Base-by-base conservation (phyloP, 768 basidiomycete species). In the Psilocybe tampanensis region DNA sequence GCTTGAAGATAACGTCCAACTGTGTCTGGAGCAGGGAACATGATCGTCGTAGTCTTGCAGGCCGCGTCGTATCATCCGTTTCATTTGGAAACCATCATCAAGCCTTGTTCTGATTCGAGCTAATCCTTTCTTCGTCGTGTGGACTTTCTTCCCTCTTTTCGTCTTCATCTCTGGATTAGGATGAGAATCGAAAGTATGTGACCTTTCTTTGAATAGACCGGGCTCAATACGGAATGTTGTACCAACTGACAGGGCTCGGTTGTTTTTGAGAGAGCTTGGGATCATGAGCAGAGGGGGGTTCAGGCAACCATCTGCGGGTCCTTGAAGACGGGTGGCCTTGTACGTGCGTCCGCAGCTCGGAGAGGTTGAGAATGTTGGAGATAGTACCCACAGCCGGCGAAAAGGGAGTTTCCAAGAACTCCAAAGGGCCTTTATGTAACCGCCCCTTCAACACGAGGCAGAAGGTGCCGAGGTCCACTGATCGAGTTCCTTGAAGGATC, bases 401-500 rank as follows among this genome's bases (percentile, higher is more conserved):
- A 29, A 33, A n/a, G 22, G 23, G 3, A 24, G 8, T 15, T 11
- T 1, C 36, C 36, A 39, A 39, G 36, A n/a, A 13, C n/a, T n/a
- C 36, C 9, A 33, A 29, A 13, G 29, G 0, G 1, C 18, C 13
- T 48, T 48, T 48, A 48, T 48, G 47, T 48, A 48, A 48, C 47
- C 36, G 32, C 23, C 47, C 47, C n/a, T 33, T 48, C 26, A 48
- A 48, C 47, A 48, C 47, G 47, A 48, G 47, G 47, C 47, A 19
- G 15, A 48, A 48, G 29, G 47, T 29, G 47, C 47, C 47, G 45
- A 23, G 47, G 47, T 9, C n/a, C 8, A 47, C 45, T 21, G 45
- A 39, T 39, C 12, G 36, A 39, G n/a, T 24, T 13, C 13, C 47
- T 12, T 33, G 29, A 24, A 33, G 47, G 36, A n/a, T 13, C 3